Conservation (phyloP, 257 asterid genomes). For the Nicotiana tabacum region DNA sequence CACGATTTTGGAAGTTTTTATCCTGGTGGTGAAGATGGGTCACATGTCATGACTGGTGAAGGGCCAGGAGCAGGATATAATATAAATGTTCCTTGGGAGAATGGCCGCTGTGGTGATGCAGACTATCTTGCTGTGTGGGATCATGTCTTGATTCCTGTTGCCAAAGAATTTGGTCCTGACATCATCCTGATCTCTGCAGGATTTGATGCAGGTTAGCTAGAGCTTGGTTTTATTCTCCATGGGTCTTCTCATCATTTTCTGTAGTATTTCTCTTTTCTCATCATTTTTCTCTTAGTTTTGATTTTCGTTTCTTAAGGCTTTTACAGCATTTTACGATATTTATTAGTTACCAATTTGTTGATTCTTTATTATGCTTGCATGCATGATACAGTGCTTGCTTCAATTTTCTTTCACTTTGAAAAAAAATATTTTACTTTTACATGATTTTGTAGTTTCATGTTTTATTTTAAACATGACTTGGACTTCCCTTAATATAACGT, state of each 20-base stretch:
- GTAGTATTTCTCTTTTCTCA: background rate
- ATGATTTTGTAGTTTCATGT: background rate
- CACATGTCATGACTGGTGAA: constrained; percentile 74
- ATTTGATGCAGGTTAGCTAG: constrained; percentile 87
- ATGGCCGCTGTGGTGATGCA: constrained; percentile 76
- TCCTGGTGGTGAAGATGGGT: constrained; percentile 76
- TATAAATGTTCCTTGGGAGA: constrained; percentile 96
- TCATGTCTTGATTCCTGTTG: constrained; percentile 77
- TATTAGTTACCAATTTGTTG: background rate
- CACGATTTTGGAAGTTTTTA: constrained; percentile 71
- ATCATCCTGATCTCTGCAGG: constrained; percentile 84
- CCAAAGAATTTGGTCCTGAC: constrained; percentile 83
- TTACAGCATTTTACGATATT: background rate
- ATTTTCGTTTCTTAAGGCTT: background rate
- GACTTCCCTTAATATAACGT: background rate
- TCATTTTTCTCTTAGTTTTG: background rate
- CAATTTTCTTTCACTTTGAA: background rate
- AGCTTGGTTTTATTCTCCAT: background rate
- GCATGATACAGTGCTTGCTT: background rate
- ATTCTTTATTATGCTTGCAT: background rate
- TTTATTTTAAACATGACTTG: background rate
- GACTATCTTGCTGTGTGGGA: constrained; percentile 98
- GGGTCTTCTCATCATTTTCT: constrained; percentile 1
- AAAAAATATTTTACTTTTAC: background rate
- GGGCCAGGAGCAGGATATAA: constrained; percentile 86